These are phyloP conservation scores for Cyclaneusma minus DNA, from an alignment of 2,329 filamentous ascomycete genomes.

Conservation along the genomic window DNA sequence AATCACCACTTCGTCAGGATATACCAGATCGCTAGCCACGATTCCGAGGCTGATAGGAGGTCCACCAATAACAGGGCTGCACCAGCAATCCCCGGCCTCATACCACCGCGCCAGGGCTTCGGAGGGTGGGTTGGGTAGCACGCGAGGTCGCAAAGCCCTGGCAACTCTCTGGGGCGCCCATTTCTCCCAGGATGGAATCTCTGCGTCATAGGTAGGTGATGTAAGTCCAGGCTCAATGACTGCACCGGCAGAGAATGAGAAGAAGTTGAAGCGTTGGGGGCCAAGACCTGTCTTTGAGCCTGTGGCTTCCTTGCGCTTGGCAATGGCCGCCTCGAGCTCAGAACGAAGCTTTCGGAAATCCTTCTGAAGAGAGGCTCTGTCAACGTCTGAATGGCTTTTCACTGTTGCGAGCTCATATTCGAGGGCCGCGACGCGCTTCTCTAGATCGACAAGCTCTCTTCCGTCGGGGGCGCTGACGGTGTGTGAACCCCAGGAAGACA, in stretches of 20 bases:
- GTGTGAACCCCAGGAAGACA: too few relatives aligned
- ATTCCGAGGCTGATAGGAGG: conserved; percentile 40
- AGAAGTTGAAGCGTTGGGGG: conserved; percentile 57
- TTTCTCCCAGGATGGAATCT: conserved; percentile 11
- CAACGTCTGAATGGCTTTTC: too few relatives aligned
- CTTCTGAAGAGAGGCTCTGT: too few relatives aligned
- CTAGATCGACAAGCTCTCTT: too few relatives aligned
- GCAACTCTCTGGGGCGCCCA: too few relatives aligned
- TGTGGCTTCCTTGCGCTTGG: conserved; percentile 28
- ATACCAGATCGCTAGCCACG: conserved; percentile 37
- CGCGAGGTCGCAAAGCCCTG: conserved; percentile 7
- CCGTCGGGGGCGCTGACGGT: too few relatives aligned
- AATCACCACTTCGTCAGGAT: conserved; percentile 54
- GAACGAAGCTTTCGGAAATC: too few relatives aligned
- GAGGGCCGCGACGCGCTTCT: too few relatives aligned
- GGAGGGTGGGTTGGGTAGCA: conserved; percentile 22
- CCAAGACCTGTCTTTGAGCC: conserved; percentile 26
- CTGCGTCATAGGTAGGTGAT: conserved; percentile 37
- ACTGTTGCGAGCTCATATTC: too few relatives aligned
- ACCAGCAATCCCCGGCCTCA: conserved; percentile 81
- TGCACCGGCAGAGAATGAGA: conserved; percentile 50
- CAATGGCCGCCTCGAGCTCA: too few relatives aligned
- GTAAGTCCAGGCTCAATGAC: conserved; percentile 41
- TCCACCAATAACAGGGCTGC: too few relatives aligned
- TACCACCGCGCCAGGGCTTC: conserved; percentile 54